Percentiles rank a stretch among this genome's conserved stretches.
phyloP scores from a whole-genome alignment of 2,329 filamentous ascomycete genomes.

The Fusarium aywerte region DNA sequence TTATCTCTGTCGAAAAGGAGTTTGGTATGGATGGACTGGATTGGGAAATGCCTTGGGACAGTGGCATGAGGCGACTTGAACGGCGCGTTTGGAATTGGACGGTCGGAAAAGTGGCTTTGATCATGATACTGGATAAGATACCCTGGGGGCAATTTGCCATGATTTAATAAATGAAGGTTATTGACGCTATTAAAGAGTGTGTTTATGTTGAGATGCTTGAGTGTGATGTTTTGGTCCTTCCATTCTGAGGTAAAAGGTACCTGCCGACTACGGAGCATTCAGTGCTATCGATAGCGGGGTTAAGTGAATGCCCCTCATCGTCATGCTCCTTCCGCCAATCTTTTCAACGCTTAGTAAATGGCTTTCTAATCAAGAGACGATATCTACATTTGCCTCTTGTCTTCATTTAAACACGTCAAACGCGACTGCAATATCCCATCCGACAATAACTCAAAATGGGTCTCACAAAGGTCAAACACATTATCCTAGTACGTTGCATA shows the following conservation, averaged over 20 bases:
- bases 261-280: conserved; percentile 11
- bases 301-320: conserved; percentile 25
- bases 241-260: too few relatives aligned
- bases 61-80: conserved; percentile 3
- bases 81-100: conserved; percentile 8
- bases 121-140: conserved; percentile 20
- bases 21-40: not conserved
- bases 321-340: conserved; percentile 34
- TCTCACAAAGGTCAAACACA: conserved; percentile 73
- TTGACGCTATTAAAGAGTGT: not conserved
- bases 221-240: not conserved
- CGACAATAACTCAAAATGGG: conserved; percentile 44
- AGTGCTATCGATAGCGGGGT: conserved; percentile 33
- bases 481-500: conserved; percentile 70
- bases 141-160: conserved; percentile 7
- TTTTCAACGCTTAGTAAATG: conserved; percentile 43
- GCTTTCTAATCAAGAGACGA: conserved; percentile 45
- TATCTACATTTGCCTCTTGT: not conserved
- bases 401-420: too few relatives aligned
- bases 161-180: not conserved
- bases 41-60: not conserved
- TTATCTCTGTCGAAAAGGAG: not conserved
- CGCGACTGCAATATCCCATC: not conserved
- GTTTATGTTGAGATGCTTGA: not conserved
- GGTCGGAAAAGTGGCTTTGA: conserved; percentile 28